Conservation (phyloP, 2,329 filamentous ascomycete genomes). For the Fusarium avenaceum region DNA sequence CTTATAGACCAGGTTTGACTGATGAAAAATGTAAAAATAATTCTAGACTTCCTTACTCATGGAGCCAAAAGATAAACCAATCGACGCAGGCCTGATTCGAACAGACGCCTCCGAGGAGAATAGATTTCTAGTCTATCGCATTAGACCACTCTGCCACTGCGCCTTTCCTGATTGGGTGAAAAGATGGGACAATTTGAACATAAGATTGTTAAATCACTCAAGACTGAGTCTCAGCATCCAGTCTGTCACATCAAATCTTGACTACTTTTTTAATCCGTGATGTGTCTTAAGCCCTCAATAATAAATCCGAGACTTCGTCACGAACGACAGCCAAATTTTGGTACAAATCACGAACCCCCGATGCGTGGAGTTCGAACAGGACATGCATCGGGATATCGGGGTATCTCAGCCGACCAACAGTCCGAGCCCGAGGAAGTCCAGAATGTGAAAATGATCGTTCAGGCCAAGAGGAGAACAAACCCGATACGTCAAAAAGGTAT, state of each 20-base stretch:
- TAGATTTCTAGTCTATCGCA: slow-evolving; percentile 38
- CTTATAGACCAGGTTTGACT: too few relatives aligned
- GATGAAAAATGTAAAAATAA: background rate
- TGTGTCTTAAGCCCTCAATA: too few relatives aligned
- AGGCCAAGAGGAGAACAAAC: too few relatives aligned
- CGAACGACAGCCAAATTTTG: too few relatives aligned
- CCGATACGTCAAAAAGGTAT: too few relatives aligned
- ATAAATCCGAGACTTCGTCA: too few relatives aligned
- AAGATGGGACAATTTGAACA: fast-evolving
- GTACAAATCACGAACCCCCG: too few relatives aligned
- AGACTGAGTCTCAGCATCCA: background rate
- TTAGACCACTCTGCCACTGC: slow-evolving; percentile 37
- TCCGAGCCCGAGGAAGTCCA: too few relatives aligned
- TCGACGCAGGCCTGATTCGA: slow-evolving; percentile 37
- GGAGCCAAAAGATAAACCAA: slow-evolving; percentile 2
- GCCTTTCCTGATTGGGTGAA: slow-evolving; percentile 19
- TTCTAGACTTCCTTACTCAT: fast-evolving
- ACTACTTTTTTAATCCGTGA: too few relatives aligned
- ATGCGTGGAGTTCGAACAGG: too few relatives aligned
- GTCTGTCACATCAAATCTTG: too few relatives aligned
- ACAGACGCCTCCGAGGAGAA: slow-evolving; percentile 36
- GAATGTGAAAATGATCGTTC: too few relatives aligned
- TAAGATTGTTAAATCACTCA: fast-evolving
- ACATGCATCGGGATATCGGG: slow-evolving; percentile 15
- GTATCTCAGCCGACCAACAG: background rate